phyloP scores from a whole-genome alignment of 495 filamentous ascomycete species.

The Xylaria nigripes region DNA sequence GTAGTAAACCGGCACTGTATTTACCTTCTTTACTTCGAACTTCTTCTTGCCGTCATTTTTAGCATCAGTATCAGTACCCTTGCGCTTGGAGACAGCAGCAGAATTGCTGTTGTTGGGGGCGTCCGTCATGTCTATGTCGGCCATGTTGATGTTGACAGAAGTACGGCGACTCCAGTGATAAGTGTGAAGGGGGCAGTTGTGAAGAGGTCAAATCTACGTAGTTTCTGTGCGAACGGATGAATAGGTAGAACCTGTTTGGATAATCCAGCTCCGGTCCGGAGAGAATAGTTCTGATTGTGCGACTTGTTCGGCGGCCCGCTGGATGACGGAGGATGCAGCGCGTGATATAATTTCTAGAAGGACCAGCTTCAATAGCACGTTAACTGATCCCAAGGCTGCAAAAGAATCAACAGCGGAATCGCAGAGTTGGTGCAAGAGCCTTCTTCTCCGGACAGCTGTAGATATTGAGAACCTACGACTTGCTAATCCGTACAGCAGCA shows the following conservation, averaged over 20 bases:
- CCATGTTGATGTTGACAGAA: conserved; percentile 48
- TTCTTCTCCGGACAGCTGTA: no score
- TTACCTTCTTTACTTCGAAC: conserved; percentile 98
- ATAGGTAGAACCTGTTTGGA: not conserved
- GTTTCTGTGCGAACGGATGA: not conserved
- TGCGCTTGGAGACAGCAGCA: conserved; percentile 41
- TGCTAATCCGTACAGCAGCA: no score
- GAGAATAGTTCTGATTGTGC: not conserved
- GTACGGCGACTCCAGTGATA: not conserved
- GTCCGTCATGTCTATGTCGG: conserved; percentile 96
- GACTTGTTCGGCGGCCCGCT: not conserved
- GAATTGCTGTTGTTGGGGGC: conserved; percentile 47
- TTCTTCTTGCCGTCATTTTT: conserved; percentile 72
- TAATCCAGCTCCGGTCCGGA: not conserved
- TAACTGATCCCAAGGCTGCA: not conserved
- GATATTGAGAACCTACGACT: no score
- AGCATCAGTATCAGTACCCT: conserved; percentile 44
- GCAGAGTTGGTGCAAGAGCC: not conserved
- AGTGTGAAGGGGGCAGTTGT: not conserved
- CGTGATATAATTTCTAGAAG: not conserved
- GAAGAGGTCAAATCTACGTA: not conserved
- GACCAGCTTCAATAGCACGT: not conserved
- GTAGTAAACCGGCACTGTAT: conserved; percentile 1
- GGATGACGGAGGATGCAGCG: not conserved
- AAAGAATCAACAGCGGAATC: not conserved